Conservation (phyloP, 2,329 filamentous ascomycete species). For the Pseudocercospora fijiensis region DNA sequence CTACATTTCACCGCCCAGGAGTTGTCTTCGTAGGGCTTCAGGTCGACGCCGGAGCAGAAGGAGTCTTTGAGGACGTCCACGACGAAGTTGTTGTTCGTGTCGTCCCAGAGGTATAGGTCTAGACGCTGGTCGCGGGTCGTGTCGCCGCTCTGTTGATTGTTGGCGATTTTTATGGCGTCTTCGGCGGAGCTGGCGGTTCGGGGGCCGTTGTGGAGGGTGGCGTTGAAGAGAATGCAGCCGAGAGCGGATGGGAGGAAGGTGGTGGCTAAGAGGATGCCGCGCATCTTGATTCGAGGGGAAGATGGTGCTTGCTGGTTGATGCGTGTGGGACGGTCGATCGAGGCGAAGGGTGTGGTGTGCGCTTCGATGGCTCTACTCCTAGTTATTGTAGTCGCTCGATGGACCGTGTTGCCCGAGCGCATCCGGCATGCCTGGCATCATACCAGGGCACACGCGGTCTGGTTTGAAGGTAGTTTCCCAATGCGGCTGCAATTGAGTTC, state of each 20-base stretch:
- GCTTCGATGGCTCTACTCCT: background rate
- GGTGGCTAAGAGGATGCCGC: conserved; percentile 5
- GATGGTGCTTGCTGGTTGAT: background rate
- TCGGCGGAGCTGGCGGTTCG: conserved; percentile 10
- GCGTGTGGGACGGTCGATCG: background rate
- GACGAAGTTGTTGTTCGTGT: conserved; percentile 18
- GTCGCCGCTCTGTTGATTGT: background rate
- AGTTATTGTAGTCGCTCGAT: background rate
- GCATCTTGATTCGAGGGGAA: background rate
- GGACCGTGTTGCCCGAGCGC: background rate
- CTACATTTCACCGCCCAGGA: conserved; percentile 17
- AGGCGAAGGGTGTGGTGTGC: background rate
- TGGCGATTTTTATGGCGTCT: conserved; percentile 8
- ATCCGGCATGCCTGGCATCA: background rate
- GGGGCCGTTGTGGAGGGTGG: conserved; percentile 19
- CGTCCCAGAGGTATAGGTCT: conserved; percentile 19
- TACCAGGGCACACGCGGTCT: background rate
- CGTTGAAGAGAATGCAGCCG: conserved; percentile 23
- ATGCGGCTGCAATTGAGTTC: background rate
- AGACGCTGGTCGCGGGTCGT: conserved; percentile 10
- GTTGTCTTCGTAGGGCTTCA: conserved; percentile 18
- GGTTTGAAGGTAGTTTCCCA: background rate
- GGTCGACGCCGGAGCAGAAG: conserved; percentile 17
- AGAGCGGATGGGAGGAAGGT: conserved; percentile 11
- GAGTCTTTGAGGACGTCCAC: conserved; percentile 19